Base-by-base conservation (phyloP, 2,329 filamentous ascomycete genomes). In the Paraphaeosphaeria sporulosa region DNA sequence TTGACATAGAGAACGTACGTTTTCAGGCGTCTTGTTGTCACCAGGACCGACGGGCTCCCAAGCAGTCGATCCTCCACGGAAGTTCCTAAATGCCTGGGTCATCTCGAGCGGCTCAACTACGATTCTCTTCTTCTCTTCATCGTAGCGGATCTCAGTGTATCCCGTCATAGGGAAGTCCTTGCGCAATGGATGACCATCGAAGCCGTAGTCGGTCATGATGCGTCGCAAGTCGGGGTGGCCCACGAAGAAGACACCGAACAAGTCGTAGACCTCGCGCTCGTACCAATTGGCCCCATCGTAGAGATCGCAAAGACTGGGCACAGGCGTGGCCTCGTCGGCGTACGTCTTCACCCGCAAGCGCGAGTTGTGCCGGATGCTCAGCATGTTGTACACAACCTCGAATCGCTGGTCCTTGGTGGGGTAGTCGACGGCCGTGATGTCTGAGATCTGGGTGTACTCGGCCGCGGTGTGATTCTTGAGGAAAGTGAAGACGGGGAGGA, bases 121-220 rank as follows among this genome's bases (percentile, higher is more conserved):
- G 76, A 99, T 97, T 64, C 95, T 89, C 89, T 99, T 99, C 91
- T 97, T 99, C 86, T 99, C 96, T 83, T 99, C 95, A 70, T 99
- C 95, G 77, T 96, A 99, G 75, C 95, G 87, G 69, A 99, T 90
- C 84, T 99, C 96, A 36, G 95, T 99, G 84, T 99, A 99, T 50
- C 95, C 95, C 2, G 95, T 97, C 78, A 99, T 83, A 23, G 95
- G 95, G 84, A 99, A 99, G 78, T 99, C 95, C 84, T 99, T 99
- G 76, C 96, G 88, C 76, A 99, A 83, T 44, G 95, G 95, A 82
- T 99, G 95, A 55, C 95, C 95, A 79, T 99, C 96, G 76, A 99
- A 99, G 55, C 95, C 95, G 79, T 99, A 99, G 79, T 99, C 95
- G 67, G 95, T 99, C 94, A 99, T 96, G 83, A 99, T 98, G 70